Conservation (phyloP, 805 yeast species). For the Monosporozyma solicola region DNA sequence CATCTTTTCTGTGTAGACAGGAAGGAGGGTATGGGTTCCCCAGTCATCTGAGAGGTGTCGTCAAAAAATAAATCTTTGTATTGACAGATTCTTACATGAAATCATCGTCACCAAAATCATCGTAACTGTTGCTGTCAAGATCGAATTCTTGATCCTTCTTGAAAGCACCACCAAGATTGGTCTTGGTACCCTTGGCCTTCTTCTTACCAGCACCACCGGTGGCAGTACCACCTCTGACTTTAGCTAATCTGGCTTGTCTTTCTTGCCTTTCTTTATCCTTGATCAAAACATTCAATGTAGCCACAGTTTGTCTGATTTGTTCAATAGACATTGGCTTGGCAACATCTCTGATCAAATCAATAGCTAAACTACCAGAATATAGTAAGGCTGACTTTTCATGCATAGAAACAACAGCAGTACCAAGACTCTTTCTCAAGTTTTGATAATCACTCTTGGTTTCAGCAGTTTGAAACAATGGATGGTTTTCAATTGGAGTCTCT, state of each 20-base stretch:
- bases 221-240: slow-evolving; percentile 70
- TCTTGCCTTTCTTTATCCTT: slow-evolving; percentile 86
- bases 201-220: slow-evolving; percentile 93
- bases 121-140: slow-evolving; percentile 41
- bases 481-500: slow-evolving; percentile 55
- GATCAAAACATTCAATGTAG: slow-evolving; percentile 70
- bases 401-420: slow-evolving; percentile 50
- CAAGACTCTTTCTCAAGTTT: slow-evolving; percentile 63
- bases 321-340: slow-evolving; percentile 75
- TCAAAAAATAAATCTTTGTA: too few relatives aligned
- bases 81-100: slow-evolving; percentile 47
- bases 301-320: slow-evolving; percentile 72
- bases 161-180: slow-evolving; percentile 52
- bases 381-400: slow-evolving; percentile 54
- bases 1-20: too few relatives aligned
- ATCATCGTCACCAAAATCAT: slow-evolving; percentile 69
- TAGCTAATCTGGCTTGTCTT: slow-evolving; percentile 75
- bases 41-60: too few relatives aligned
- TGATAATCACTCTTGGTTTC: slow-evolving; percentile 72
- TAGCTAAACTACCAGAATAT: slow-evolving; percentile 67
- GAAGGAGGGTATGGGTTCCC: too few relatives aligned
- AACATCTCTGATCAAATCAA: slow-evolving; percentile 79
- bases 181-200: slow-evolving; percentile 75
- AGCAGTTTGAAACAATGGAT: slow-evolving; percentile 72
- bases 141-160: slow-evolving; percentile 61